Evolutionary conservation across 805 yeast genomes (phyloP), one percentile per base, ranked within the genome.

Genomic region (Cephaloascus fragrans): DNA sequence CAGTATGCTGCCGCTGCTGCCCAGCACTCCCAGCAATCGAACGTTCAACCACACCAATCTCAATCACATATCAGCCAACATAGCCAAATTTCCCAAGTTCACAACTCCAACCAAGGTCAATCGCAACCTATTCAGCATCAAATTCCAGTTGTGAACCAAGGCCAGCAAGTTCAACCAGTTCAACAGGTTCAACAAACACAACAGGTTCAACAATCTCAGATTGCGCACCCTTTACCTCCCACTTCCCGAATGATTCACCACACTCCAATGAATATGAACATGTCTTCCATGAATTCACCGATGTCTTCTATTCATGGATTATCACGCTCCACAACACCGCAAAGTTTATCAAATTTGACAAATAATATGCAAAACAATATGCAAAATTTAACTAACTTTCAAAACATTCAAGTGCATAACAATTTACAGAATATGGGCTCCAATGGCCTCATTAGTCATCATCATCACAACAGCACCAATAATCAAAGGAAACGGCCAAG

Each of bases 401-500:
- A n/a, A n/a, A n/a, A n/a, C n/a, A n/a, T n/a, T n/a, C n/a, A n/a
- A n/a, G n/a, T n/a, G n/a, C n/a, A n/a, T n/a, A n/a, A n/a, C n/a
- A n/a, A n/a, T n/a, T n/a, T n/a, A n/a, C n/a, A n/a, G n/a, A n/a
- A n/a, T n/a, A n/a, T n/a, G n/a, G n/a, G n/a, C n/a, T n/a, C n/a
- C n/a, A n/a, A n/a, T n/a, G n/a, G n/a, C n/a, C n/a, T n/a, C n/a
- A n/a, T n/a, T n/a, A n/a, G n/a, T n/a, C n/a, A n/a, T n/a, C n/a
- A n/a, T n/a, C n/a, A n/a, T n/a, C n/a, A n/a, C n/a, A n/a, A n/a
- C n/a, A n/a, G n/a, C n/a, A n/a, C n/a, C n/a, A n/a, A n/a, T n/a
- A n/a, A n/a, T n/a, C n/a, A n/a, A n/a, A 44, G 55, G n/a, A 58
- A 57, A 41, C 48, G 59, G 36, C 41, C 51, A 3, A 49, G 64